Conservation (phyloP, 805 yeast genomes). For the Candida pseudofarinosa region DNA sequence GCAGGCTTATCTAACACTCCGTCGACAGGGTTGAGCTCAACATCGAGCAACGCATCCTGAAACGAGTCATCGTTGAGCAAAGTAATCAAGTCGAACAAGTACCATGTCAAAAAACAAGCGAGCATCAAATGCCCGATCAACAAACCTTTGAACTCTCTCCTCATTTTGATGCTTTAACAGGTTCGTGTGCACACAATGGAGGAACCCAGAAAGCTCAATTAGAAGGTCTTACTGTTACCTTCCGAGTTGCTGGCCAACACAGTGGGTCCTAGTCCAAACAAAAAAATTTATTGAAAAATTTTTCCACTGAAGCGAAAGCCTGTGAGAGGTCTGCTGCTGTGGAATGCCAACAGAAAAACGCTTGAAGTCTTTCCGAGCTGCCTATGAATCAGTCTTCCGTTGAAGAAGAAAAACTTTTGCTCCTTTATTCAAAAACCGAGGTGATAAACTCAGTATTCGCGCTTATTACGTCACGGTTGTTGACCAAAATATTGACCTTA, state of each 20-base stretch:
- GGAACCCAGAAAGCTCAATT: too few relatives aligned
- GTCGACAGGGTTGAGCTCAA: conserved; percentile 56
- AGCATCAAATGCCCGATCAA: conserved; percentile 57
- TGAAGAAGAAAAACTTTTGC: background rate
- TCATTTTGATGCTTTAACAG: conserved; percentile 46
- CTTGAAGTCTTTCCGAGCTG: too few relatives aligned
- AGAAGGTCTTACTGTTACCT: too few relatives aligned
- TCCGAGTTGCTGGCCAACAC: too few relatives aligned
- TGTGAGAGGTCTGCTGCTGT: background rate
- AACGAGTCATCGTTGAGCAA: conserved; percentile 69
- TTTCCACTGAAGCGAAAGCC: background rate
- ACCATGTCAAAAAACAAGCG: conserved; percentile 52
- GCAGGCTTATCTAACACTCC: conserved; percentile 44
- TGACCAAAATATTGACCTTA: background rate
- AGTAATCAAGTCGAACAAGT: conserved; percentile 68
- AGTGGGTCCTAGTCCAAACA: too few relatives aligned
- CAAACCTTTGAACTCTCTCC: conserved; percentile 60
- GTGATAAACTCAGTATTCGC: background rate
- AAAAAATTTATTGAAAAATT: too few relatives aligned
- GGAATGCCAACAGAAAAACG: background rate
- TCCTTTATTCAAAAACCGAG: too few relatives aligned
- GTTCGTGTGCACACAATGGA: too few relatives aligned
- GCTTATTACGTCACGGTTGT: background rate
- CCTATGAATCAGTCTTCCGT: background rate
- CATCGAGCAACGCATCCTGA: conserved; percentile 57